These are phyloP conservation scores for Trichoderma koningiopsis DNA, from an alignment of 2,329 filamentous ascomycete species.

Conservation along the genomic window DNA sequence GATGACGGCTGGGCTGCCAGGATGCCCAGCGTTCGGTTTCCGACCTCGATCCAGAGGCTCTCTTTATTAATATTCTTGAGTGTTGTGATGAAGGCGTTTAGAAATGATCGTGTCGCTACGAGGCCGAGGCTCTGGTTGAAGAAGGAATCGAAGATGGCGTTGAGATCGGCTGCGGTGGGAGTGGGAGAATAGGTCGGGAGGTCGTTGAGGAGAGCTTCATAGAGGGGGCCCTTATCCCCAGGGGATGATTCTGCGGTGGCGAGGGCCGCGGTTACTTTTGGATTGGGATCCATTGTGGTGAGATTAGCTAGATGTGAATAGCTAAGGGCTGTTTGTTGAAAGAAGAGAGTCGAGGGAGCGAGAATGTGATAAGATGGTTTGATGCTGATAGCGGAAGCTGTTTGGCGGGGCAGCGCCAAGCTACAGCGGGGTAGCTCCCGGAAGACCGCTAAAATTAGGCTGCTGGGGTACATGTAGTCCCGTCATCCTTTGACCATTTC, in stretches of 20 bases:
- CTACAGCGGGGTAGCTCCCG: conserved; percentile 33
- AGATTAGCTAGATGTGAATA: not conserved
- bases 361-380: not conserved
- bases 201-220: conserved; percentile 50
- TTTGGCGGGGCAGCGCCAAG: conserved; percentile 28
- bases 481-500: not conserved
- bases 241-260: conserved; percentile 42
- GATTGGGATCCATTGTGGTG: conserved; percentile 41
- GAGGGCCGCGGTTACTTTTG: conserved; percentile 49
- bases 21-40: conserved; percentile 68
- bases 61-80: conserved; percentile 63
- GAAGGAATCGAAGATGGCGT: conserved; percentile 67
- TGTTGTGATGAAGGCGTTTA: conserved; percentile 64
- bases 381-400: not conserved
- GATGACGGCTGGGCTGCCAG: conserved; percentile 64
- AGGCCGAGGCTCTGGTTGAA: conserved; percentile 72
- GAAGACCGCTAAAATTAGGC: conserved; percentile 7
- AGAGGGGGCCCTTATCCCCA: conserved; percentile 49
- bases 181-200: conserved; percentile 45
- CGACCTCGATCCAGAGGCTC: conserved; percentile 73
- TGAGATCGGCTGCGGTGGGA: conserved; percentile 58
- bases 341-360: conserved; percentile 23
- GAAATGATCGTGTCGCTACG: conserved; percentile 71
- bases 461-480: not conserved
- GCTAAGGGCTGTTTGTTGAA: not conserved